Evolutionary conservation across 2,329 filamentous ascomycete genomes (phyloP).

Genomic region (Hortaea werneckii): DNA sequence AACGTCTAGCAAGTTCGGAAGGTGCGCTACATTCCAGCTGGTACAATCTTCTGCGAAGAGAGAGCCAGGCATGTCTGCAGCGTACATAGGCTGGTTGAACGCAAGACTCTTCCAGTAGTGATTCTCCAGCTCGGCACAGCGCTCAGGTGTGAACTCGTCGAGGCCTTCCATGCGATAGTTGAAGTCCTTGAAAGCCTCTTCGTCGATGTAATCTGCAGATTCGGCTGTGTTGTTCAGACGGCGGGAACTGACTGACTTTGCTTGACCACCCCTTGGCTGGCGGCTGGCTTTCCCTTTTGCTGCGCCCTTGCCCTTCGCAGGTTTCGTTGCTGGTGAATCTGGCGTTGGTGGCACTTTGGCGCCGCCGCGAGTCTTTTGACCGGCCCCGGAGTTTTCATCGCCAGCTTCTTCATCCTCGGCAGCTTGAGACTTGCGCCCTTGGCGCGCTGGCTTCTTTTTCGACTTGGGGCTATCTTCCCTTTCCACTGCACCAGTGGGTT

Average conservation of each 20-base stretch:
- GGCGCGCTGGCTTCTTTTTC: slow-evolving; percentile 42
- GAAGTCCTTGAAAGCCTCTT: slow-evolving; percentile 81
- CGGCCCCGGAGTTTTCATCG: slow-evolving; percentile 11
- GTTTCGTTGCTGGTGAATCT: slow-evolving; percentile 35
- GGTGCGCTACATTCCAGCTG: slow-evolving; percentile 86
- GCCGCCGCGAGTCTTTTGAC: slow-evolving; percentile 17
- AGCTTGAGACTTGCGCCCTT: slow-evolving; percentile 28
- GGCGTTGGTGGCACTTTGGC: slow-evolving; percentile 16
- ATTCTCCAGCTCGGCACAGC: slow-evolving; percentile 88
- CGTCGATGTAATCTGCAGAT: slow-evolving; percentile 69
- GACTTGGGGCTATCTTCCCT: slow-evolving; percentile 22
- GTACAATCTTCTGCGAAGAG: slow-evolving; percentile 80
- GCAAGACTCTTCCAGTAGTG: slow-evolving; percentile 97
- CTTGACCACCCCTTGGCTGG: slow-evolving; percentile 49
- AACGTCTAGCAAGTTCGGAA: slow-evolving; percentile 87
- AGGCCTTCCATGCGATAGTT: slow-evolving; percentile 77
- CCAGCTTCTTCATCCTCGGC: slow-evolving; percentile 22
- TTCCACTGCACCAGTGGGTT: slow-evolving; percentile 14
- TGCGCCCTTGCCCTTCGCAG: slow-evolving; percentile 27
- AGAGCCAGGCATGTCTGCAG: slow-evolving; percentile 91
- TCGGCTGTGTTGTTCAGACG: slow-evolving; percentile 78
- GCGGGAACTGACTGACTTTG: slow-evolving; percentile 70
- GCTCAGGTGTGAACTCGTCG: slow-evolving; percentile 79
- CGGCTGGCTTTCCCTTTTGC: slow-evolving; percentile 32
- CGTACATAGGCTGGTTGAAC: slow-evolving; percentile 89